These are phyloP conservation scores for Schizosaccharomyces lindneri DNA, from an alignment of 805 yeast species.

Conservation along the genomic window DNA sequence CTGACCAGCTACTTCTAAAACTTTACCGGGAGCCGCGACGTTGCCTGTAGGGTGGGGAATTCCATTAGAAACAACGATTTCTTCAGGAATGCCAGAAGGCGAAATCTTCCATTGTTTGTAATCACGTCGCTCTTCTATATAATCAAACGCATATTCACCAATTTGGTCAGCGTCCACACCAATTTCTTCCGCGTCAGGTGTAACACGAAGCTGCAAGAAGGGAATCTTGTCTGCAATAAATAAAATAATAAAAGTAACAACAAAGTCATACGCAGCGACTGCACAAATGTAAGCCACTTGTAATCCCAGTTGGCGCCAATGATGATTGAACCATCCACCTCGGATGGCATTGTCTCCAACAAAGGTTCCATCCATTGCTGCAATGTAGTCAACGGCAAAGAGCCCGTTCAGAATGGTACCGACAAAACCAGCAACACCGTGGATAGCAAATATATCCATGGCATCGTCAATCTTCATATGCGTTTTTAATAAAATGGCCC, in stretches of 20 bases:
- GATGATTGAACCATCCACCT: conserved; percentile 84
- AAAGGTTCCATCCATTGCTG: conserved; percentile 56
- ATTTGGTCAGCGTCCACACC: conserved; percentile 94
- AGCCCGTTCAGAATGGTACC: conserved; percentile 76
- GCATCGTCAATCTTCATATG: conserved; percentile 70
- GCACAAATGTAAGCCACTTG: conserved; percentile 71
- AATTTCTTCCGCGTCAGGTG: conserved; percentile 59
- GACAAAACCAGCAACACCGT: conserved; percentile 84
- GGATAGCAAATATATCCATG: conserved; percentile 91
- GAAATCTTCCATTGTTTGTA: neutral
- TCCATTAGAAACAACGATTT: neutral
- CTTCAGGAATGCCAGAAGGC: neutral
- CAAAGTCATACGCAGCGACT: conserved; percentile 45
- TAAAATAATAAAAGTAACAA: conserved; percentile 55
- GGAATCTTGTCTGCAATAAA: conserved; percentile 55
- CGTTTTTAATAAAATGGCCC: conserved; percentile 68
- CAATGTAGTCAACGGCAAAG: conserved; percentile 66
- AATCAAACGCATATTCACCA: conserved; percentile 97
- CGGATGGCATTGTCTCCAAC: conserved; percentile 36
- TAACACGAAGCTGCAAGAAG: conserved; percentile 38
- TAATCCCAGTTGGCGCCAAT: conserved; percentile 74
- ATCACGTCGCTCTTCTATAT: conserved; percentile 72
- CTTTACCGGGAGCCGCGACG: neutral
- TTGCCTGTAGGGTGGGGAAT: neutral
- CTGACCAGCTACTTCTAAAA: neutral